Base-by-base conservation (phyloP, 805 yeast genomes). In the Monosporozyma solicola region DNA sequence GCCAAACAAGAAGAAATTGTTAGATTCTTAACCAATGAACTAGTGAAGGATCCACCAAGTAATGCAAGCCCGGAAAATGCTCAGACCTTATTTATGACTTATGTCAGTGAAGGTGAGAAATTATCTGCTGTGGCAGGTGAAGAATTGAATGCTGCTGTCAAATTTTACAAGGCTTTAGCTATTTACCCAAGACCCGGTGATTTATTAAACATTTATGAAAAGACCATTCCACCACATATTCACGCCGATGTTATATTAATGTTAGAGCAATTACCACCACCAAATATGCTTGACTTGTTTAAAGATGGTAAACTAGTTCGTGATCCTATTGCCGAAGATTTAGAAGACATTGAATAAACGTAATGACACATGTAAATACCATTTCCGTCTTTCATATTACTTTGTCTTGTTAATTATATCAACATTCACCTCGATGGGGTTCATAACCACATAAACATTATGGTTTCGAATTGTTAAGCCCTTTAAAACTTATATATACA, bases 151-250 rank as follows among this genome's bases (percentile, higher is more conserved):
- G 84, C 97, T 48, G 98, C 99, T 41, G 75, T 91, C 60, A 79
- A 84, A 60, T 94, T 90, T 79, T 94, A 94, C 80, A 87, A 88
- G 71, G 98, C 97, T n/a, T 77, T 94, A 66, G 80, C 87, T 44
- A 91, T 90, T 50, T 92, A 91, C 71, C 98, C 99, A 56, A 85
- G 85, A 70, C 99, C 99, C 55, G 84, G 94, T 53, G 97, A 89
- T 64, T 80, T 94, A 62, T 77, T 94, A 68, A 85, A 84, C 49
- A 83, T 92, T 63, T 91, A 88, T 74, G 97, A 92, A 75, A 86
- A 86, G 75, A 79, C 91, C 52, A 82, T 92, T 59, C 91, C 94
- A 50, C 84, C 83, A 66, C 82, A 80, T 46, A 84, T 91, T 54
- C 84, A 88, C 67, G 97, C 90, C 65, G 76, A 83, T 61, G 78